phyloP scores from a whole-genome alignment of 805 yeast species.

The Kregervanrija delftensis region DNA sequence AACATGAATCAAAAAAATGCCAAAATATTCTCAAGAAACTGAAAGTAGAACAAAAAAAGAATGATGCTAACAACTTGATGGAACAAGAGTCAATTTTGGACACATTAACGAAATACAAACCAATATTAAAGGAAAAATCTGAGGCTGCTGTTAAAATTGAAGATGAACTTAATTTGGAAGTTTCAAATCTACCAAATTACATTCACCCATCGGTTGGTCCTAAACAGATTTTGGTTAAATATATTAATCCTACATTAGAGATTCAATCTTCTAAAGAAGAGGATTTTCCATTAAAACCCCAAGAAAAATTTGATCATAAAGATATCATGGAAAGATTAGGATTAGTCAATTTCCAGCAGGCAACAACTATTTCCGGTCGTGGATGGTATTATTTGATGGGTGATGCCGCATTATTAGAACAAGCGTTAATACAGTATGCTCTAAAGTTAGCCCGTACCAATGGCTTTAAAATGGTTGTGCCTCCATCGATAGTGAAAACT shows the following conservation, averaged over 20 bases:
- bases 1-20: conserved; percentile 16
- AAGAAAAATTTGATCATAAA: conserved; percentile 49
- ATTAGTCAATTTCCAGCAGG: conserved; percentile 62
- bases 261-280: conserved; percentile 6
- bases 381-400: conserved; percentile 83
- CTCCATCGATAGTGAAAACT: conserved; percentile 79
- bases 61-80: conserved; percentile 3
- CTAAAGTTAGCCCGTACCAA: conserved; percentile 53
- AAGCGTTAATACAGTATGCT: conserved; percentile 80
- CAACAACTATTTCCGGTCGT: conserved; percentile 71
- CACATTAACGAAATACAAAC: conserved; percentile 21
- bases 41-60: conserved; percentile 13
- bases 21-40: conserved; percentile 16
- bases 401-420: conserved; percentile 84
- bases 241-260: conserved; percentile 40
- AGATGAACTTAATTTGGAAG: conserved; percentile 30
- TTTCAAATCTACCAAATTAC: conserved; percentile 57
- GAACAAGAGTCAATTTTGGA: conserved; percentile 10
- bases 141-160: conserved; percentile 25
- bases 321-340: conserved; percentile 61
- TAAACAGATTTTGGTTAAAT: conserved; percentile 39
- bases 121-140: conserved; percentile 23
- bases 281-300: conserved; percentile 15
- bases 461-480: conserved; percentile 67
- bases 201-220: conserved; percentile 41